These are phyloP conservation scores for Phlyctochytrium arcticum DNA, from an alignment of 192 early-diverging fungal genomes.

Conservation along the genomic window DNA sequence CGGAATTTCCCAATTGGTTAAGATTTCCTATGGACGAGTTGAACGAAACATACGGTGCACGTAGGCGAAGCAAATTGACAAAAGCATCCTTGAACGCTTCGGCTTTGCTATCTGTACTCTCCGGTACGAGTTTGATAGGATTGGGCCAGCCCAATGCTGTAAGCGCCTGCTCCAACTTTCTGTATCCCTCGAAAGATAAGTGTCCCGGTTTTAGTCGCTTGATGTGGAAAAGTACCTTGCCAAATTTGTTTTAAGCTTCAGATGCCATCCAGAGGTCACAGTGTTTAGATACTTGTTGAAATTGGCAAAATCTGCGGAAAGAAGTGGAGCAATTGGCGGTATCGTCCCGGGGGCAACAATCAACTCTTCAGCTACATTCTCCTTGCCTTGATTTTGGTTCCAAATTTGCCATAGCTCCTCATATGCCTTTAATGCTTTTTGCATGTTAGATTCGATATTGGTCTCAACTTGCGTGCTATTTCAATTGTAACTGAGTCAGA, in stretches of 20 bases:
- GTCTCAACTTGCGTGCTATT: conserved; percentile 1
- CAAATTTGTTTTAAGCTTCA: neutral
- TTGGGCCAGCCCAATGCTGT: conserved; percentile 24
- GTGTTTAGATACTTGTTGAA: neutral
- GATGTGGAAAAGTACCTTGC: conserved; percentile 1
- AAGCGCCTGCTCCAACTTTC: conserved; percentile 19
- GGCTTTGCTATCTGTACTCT: neutral
- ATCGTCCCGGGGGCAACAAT: neutral
- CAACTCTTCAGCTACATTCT: no score
- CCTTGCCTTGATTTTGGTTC: neutral
- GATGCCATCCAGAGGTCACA: neutral
- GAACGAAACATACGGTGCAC: conserved; percentile 10
- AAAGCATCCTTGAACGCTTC: conserved; percentile 20
- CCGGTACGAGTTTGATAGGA: neutral
- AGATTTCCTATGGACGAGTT: no score
- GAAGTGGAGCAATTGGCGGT: no score
- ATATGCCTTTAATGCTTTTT: conserved; percentile 11
- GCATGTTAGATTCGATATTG: neutral
- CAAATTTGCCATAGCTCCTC: conserved; percentile 5
- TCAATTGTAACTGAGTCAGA: no score
- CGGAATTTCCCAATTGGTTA: no score
- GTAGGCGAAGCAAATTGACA: conserved; percentile 15
- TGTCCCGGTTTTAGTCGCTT: neutral
- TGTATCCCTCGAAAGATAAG: neutral
- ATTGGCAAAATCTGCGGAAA: neutral